phyloP scores from a whole-genome alignment of 345 rosid species.

The Fremontodendron californicum region DNA sequence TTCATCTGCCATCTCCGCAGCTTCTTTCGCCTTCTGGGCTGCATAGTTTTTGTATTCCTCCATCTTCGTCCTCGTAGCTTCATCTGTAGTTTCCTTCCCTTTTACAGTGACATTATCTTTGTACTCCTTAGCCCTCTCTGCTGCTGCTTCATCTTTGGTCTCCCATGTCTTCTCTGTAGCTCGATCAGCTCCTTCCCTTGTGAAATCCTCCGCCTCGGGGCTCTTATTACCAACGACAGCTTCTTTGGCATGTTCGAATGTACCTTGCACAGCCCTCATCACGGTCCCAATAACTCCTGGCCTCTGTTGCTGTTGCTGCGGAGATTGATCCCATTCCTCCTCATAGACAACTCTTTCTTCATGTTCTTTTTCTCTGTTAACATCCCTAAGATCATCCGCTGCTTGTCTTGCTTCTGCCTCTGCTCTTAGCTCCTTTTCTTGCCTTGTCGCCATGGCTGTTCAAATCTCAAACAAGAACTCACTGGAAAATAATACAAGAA shows the following conservation, averaged over 20 bases:
- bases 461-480: background rate
- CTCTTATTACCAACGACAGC: slow-evolving; percentile 56
- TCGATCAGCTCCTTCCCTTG: slow-evolving; percentile 8
- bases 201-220: slow-evolving; percentile 23
- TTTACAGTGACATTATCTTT: slow-evolving; percentile 20
- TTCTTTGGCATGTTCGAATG: slow-evolving; percentile 54
- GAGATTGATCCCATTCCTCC: slow-evolving; percentile 8
- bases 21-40: slow-evolving; percentile 23
- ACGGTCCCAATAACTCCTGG: slow-evolving; percentile 61
- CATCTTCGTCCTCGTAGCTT: slow-evolving; percentile 50
- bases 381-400: slow-evolving; percentile 41
- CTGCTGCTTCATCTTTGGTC: slow-evolving; percentile 17
- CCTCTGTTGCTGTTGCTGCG: slow-evolving; percentile 33
- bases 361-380: slow-evolving; percentile 26
- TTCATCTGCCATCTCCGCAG: slow-evolving; percentile 21
- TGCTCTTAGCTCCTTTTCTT: slow-evolving; percentile 45
- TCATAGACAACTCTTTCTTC: background rate
- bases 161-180: slow-evolving; percentile 19
- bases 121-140: slow-evolving; percentile 20
- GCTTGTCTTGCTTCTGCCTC: slow-evolving; percentile 48
- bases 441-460: slow-evolving; percentile 47
- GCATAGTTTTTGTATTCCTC: slow-evolving; percentile 18
- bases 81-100: slow-evolving; percentile 12
- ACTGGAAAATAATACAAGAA: background rate
- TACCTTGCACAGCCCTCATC: slow-evolving; percentile 47